phyloP scores from a whole-genome alignment of 2,329 filamentous ascomycete genomes.

The Rhynchosporium secalis region DNA sequence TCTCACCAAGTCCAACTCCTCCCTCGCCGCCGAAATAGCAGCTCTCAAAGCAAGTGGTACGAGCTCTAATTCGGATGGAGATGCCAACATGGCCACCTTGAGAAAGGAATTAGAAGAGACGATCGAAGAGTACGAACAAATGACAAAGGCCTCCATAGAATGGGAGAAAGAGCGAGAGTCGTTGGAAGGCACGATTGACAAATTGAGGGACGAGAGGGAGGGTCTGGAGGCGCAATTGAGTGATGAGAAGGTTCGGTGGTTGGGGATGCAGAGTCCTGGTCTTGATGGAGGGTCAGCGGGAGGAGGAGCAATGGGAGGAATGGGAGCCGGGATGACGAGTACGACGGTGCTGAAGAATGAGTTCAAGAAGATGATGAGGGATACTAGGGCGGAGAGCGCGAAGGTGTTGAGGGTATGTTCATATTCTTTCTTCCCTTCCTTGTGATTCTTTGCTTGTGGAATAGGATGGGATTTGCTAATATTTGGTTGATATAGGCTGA shows the following conservation, averaged over 20 bases:
- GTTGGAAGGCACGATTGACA: slow-evolving; percentile 64
- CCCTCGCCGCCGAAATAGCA: slow-evolving; percentile 35
- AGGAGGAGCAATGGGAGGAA: neutral
- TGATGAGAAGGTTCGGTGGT: slow-evolving; percentile 66
- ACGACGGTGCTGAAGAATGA: slow-evolving; percentile 70
- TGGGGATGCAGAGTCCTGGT: slow-evolving; percentile 60
- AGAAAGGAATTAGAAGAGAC: slow-evolving; percentile 67
- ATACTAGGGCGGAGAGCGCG: slow-evolving; percentile 65
- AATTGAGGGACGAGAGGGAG: slow-evolving; percentile 63
- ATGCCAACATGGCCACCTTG: slow-evolving; percentile 48
- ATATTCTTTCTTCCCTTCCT: slow-evolving; percentile 6
- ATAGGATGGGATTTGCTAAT: neutral
- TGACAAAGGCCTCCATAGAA: slow-evolving; percentile 69
- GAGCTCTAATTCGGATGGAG: slow-evolving; percentile 17
- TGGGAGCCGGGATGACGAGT: slow-evolving; percentile 49
- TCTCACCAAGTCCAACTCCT: slow-evolving; percentile 48
- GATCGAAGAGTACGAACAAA: slow-evolving; percentile 67
- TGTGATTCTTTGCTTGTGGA: slow-evolving; percentile 13
- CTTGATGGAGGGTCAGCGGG: slow-evolving; percentile 37
- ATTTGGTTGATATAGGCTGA: slow-evolving; percentile 53
- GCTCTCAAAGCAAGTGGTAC: slow-evolving; percentile 26
- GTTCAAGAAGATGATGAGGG: slow-evolving; percentile 80
- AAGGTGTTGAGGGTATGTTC: slow-evolving; percentile 62
- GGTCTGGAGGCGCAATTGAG: slow-evolving; percentile 61
- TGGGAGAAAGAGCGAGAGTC: slow-evolving; percentile 69